A percentile compares a stretch with the other conserved stretches of the same genome.
These are phyloP conservation scores for Xylaria curta DNA, from an alignment of 495 filamentous ascomycete species.

Conservation along the genomic window DNA sequence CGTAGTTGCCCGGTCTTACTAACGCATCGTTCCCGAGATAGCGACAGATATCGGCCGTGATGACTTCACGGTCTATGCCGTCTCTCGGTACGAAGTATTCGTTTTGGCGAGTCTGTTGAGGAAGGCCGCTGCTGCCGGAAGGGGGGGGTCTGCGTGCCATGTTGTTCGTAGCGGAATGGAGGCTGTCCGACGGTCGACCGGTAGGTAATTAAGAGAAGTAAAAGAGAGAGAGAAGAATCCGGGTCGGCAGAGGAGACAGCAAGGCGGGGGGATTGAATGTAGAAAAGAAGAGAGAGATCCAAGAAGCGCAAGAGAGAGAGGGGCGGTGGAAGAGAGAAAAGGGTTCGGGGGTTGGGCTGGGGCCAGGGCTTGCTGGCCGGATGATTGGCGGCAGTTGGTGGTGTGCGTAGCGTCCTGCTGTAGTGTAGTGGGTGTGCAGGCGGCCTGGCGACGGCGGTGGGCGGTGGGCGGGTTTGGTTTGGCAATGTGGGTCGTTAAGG, in stretches of 20 bases:
- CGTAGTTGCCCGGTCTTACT: constrained; percentile 81
- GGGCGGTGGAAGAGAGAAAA: constrained; percentile 44
- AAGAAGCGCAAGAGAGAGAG: constrained; percentile 30
- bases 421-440: constrained; percentile 15
- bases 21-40: constrained; percentile 92
- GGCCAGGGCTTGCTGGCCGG: constrained; percentile 15
- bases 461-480: constrained; percentile 15
- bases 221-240: constrained; percentile 21
- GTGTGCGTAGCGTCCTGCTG: constrained; percentile 16
- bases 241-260: constrained; percentile 29
- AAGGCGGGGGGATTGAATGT: constrained; percentile 21
- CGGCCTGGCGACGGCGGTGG: constrained; percentile 21
- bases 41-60: constrained; percentile 92
- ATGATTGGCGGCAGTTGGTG: constrained; percentile 21
- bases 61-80: constrained; percentile 91
- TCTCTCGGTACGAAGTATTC: constrained; percentile 89
- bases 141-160: constrained; percentile 43
- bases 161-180: constrained; percentile 10
- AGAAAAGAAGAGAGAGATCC: constrained; percentile 33
- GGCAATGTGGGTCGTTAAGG: constrained; percentile 32
- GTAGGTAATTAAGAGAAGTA: constrained; percentile 27
- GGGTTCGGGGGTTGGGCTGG: constrained; percentile 33
- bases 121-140: constrained; percentile 37
- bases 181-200: constrained; percentile 37
- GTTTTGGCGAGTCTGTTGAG: constrained; percentile 66